Conservation (phyloP, 2,329 filamentous ascomycete genomes). For the Colletotrichum phormii region DNA sequence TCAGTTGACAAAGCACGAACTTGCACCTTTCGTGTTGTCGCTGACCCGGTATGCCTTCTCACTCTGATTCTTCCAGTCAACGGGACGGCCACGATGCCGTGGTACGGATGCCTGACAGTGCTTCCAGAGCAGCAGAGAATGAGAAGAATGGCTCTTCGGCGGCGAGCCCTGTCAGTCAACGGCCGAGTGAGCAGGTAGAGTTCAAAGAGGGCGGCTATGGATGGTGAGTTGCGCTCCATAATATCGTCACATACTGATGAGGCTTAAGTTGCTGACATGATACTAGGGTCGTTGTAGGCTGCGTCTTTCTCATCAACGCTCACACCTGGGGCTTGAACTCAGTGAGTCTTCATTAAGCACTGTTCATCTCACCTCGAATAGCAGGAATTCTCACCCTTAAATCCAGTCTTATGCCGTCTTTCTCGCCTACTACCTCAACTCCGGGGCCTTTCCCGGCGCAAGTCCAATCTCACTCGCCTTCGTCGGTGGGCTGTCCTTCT, state of each 20-base stretch:
- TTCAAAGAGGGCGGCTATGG: conserved; percentile 70
- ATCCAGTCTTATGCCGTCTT: conserved; percentile 67
- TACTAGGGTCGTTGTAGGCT: conserved; percentile 63
- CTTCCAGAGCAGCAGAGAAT: conserved; percentile 22
- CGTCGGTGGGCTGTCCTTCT: conserved; percentile 78
- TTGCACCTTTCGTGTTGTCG: neutral
- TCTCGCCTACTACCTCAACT: conserved; percentile 67
- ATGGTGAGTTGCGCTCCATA: conserved; percentile 54
- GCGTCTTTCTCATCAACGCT: conserved; percentile 69
- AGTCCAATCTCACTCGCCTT: conserved; percentile 79
- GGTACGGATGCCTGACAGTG: conserved; percentile 31
- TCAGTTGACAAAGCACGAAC: neutral
- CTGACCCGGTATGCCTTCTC: conserved; percentile 34
- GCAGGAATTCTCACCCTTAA: conserved; percentile 2
- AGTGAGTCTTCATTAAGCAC: conserved; percentile 48
- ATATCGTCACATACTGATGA: neutral
- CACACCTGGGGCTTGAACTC: conserved; percentile 83
- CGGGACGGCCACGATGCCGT: conserved; percentile 27
- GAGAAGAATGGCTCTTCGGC: conserved; percentile 23
- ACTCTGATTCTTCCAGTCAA: neutral
- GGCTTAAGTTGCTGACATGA: neutral
- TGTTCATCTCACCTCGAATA: neutral
- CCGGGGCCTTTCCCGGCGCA: conserved; percentile 71
- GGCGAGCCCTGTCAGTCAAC: neutral
- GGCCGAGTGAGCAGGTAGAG: conserved; percentile 40